These are phyloP conservation scores for Psilocybe sp. DNA, from an alignment of 768 basidiomycete species.

Conservation along the genomic window DNA sequence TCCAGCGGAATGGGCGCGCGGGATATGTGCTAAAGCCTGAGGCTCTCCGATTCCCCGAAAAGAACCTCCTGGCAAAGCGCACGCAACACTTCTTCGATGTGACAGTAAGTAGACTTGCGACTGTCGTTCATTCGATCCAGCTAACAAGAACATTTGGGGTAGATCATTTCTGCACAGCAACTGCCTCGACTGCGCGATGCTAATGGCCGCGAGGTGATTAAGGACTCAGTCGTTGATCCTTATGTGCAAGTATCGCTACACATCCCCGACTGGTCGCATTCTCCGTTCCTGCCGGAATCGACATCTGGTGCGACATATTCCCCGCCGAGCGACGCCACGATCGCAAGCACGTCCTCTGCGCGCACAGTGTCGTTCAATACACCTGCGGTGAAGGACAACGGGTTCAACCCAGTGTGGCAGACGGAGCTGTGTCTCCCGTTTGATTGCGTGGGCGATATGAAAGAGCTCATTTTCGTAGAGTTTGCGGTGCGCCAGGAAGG, in stretches of 20 bases:
- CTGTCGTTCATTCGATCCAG: not conserved
- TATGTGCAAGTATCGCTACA: slow-evolving; percentile 69
- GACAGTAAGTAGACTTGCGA: slow-evolving; percentile 1
- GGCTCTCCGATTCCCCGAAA: slow-evolving; percentile 60
- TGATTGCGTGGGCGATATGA: slow-evolving; percentile 74
- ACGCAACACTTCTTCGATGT: slow-evolving; percentile 59
- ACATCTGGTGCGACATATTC: slow-evolving; percentile 13
- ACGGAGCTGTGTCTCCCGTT: slow-evolving; percentile 70
- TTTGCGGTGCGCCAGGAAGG: slow-evolving; percentile 75
- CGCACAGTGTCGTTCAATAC: slow-evolving; percentile 58
- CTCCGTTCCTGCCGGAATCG: slow-evolving; percentile 24
- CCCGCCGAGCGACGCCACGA: slow-evolving; percentile 13
- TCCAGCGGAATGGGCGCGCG: slow-evolving; percentile 82
- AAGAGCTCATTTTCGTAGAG: slow-evolving; percentile 81
- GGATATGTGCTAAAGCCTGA: slow-evolving; percentile 92
- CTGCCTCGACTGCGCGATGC: slow-evolving; percentile 77
- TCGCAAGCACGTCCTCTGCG: slow-evolving; percentile 14
- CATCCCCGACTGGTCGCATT: slow-evolving; percentile 69
- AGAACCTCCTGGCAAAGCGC: slow-evolving; percentile 55
- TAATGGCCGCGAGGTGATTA: slow-evolving; percentile 60
- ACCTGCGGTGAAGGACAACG: slow-evolving; percentile 77
- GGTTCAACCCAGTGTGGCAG: slow-evolving; percentile 93
- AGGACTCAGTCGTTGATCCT: slow-evolving; percentile 56
- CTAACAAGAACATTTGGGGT: not conserved
- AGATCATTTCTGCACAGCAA: slow-evolving; percentile 74